Percentiles rank a stretch among this genome's conserved stretches.
These are phyloP conservation scores for Phytophthora syringae DNA, from an alignment of 352 stramenopile genomes.

Conservation along the genomic window DNA sequence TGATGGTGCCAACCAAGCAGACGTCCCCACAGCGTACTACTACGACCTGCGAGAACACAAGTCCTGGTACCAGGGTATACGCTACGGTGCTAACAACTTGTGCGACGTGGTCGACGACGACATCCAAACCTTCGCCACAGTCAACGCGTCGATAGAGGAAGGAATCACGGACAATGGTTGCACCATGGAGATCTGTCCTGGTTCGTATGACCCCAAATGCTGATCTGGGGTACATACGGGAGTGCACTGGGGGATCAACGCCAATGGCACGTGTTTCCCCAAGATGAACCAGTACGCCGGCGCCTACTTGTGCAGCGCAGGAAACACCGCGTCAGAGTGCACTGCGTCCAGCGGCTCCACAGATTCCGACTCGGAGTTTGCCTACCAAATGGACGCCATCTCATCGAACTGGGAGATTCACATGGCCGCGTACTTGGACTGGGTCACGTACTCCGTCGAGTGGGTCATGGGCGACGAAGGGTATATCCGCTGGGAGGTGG, in stretches of 20 bases:
- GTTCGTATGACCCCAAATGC: slow-evolving; percentile 73
- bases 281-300: slow-evolving; percentile 58
- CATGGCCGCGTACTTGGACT: slow-evolving; percentile 79
- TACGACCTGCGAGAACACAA: slow-evolving; percentile 56
- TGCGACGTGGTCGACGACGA: slow-evolving; percentile 34
- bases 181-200: slow-evolving; percentile 45
- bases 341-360: slow-evolving; percentile 32
- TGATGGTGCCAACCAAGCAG: slow-evolving; percentile 49
- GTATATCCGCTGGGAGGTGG: slow-evolving; percentile 71
- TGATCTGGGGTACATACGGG: slow-evolving; percentile 46
- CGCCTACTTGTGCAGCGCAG: slow-evolving; percentile 53
- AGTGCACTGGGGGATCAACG: slow-evolving; percentile 54
- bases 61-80: slow-evolving; percentile 74
- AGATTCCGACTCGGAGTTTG: slow-evolving; percentile 34
- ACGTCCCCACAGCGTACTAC: slow-evolving; percentile 54
- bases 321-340: slow-evolving; percentile 40
- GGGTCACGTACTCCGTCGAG: slow-evolving; percentile 59
- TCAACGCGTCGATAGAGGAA: slow-evolving; percentile 46
- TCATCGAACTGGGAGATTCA: slow-evolving; percentile 88
- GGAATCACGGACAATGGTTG: slow-evolving; percentile 64
- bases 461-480: slow-evolving; percentile 55
- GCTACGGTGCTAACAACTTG: slow-evolving; percentile 68
- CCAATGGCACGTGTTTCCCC: slow-evolving; percentile 55
- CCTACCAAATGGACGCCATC: slow-evolving; percentile 92
- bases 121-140: slow-evolving; percentile 47